phyloP scores from a whole-genome alignment of 2,329 filamentous ascomycete genomes.

The Penicillium sp. region DNA sequence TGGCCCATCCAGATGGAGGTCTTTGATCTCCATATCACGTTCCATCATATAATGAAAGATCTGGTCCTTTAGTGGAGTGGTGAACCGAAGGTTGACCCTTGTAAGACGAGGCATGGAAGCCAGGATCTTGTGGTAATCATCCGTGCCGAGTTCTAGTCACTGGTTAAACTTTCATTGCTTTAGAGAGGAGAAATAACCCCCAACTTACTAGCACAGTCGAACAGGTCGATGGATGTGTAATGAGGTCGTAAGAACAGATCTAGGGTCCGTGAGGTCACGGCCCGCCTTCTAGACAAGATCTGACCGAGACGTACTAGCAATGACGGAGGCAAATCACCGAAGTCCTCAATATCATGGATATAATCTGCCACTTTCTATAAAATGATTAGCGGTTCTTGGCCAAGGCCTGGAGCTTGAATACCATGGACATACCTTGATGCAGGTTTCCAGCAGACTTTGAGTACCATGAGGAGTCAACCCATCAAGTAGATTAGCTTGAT shows the following conservation, averaged over 20 bases:
- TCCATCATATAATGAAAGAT: conserved; percentile 78
- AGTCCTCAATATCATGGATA: conserved; percentile 62
- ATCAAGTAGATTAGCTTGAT: conserved; percentile 82
- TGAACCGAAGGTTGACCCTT: conserved; percentile 73
- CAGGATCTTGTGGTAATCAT: conserved; percentile 80
- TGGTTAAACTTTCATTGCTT: conserved; percentile 6
- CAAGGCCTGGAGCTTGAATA: not conserved
- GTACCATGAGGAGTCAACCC: conserved; percentile 54
- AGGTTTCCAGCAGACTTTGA: conserved; percentile 52
- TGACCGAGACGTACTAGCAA: conserved; percentile 59
- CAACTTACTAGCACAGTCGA: conserved; percentile 57
- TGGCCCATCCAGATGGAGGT: conserved; percentile 75
- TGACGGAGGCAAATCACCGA: conserved; percentile 59
- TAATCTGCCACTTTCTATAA: conserved; percentile 58
- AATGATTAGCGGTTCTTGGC: conserved; percentile 16
- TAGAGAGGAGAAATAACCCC: not conserved
- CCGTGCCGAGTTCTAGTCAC: conserved; percentile 62
- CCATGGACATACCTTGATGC: conserved; percentile 50
- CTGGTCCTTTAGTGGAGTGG: conserved; percentile 85
- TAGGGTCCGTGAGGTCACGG: conserved; percentile 50
- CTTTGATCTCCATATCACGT: conserved; percentile 66
- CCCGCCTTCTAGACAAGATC: conserved; percentile 63
- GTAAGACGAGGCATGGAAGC: conserved; percentile 68
- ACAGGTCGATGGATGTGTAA: conserved; percentile 56
- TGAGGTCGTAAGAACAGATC: conserved; percentile 52